phyloP scores from a whole-genome alignment of 2,329 filamentous ascomycete genomes.

The Chaetomium strumarium region DNA sequence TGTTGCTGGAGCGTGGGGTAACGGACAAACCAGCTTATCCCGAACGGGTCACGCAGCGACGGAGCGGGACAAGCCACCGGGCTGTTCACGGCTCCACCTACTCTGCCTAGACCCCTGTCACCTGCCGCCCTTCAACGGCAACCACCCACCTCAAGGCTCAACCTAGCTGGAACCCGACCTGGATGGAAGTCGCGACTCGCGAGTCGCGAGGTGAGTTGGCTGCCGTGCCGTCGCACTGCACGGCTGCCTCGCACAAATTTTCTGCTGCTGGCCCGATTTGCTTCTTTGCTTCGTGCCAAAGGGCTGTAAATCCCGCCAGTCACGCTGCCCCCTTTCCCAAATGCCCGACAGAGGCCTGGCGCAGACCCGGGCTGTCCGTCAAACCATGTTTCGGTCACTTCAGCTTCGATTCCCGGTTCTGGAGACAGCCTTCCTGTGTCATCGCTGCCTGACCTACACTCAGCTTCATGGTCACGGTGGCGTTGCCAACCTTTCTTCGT shows the following conservation, averaged over 20 bases:
- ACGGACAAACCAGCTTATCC: conserved; percentile 13
- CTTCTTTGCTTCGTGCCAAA: not conserved
- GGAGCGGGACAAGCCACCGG: conserved; percentile 13
- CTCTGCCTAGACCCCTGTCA: conserved; percentile 18
- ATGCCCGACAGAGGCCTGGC: conserved; percentile 6
- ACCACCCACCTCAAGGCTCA: not conserved
- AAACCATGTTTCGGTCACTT: not conserved
- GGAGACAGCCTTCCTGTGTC: not conserved
- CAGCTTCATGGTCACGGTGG: not conserved
- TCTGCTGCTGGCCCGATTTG: conserved; percentile 1
- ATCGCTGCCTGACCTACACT: not conserved
- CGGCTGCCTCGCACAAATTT: conserved; percentile 8
- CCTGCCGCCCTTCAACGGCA: not conserved
- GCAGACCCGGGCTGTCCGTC: conserved; percentile 4
- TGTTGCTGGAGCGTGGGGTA: conserved; percentile 21
- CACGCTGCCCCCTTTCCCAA: conserved; percentile 1
- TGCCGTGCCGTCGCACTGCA: conserved; percentile 13
- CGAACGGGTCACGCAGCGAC: conserved; percentile 13
- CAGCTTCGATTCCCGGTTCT: not conserved
- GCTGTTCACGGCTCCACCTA: conserved; percentile 6
- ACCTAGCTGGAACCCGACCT: not conserved
- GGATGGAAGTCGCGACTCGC: not conserved
- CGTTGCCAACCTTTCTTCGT: not conserved
- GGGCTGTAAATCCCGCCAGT: conserved; percentile 7
- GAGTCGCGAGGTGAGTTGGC: conserved; percentile 4